Evolutionary conservation across 83 land plant species (phyloP), one percentile per base, ranked within the genome.

Genomic region (Picea mariana): DNA sequence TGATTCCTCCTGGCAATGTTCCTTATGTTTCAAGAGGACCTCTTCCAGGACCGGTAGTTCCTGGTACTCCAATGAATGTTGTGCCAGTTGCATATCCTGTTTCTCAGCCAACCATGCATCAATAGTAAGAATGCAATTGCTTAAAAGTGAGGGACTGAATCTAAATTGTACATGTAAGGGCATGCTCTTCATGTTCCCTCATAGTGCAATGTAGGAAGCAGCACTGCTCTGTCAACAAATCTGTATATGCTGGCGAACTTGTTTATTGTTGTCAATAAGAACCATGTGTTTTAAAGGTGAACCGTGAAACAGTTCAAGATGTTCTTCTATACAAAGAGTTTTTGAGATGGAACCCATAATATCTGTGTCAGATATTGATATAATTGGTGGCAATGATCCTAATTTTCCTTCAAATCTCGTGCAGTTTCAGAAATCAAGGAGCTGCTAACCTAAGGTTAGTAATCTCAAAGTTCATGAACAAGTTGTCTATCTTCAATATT

Each of bases 11-110:
- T 67, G 63, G 85, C 38, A 86, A 88, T 66, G 82, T 88, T 79
- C 89, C 91, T 12, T 89, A 87, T 83, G 88, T 82, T n/a, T 58
- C 85, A 55, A 61, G 86, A 64, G 89, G 86, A 18, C 84, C 89
- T 8, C 82, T 81, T 12, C 81, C 90, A 3, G 88, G 90, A 78
- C 12, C 81, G 5, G 81, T 84, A 60, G 93, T 91, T 75, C 87
- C 91, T 18, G 93, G 91, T 81, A 87, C 93, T n/a, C 91, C 93
- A 6, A 75, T 88, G 83, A 84, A 81, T 58, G 47, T 87, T 62
- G 83, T 78, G 81, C 87, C 87, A 6, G 82, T 87, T 85, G 26
- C 89, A 5, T 89, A 91, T 61, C 91, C 87, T 73, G 81, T 85
- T 84, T 89, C 90, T 0, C 94, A 86, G 23, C 64, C 90, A 49